Evolutionary conservation across 2,329 filamentous ascomycete species (phyloP).

Genomic region (Fusarium udum): DNA sequence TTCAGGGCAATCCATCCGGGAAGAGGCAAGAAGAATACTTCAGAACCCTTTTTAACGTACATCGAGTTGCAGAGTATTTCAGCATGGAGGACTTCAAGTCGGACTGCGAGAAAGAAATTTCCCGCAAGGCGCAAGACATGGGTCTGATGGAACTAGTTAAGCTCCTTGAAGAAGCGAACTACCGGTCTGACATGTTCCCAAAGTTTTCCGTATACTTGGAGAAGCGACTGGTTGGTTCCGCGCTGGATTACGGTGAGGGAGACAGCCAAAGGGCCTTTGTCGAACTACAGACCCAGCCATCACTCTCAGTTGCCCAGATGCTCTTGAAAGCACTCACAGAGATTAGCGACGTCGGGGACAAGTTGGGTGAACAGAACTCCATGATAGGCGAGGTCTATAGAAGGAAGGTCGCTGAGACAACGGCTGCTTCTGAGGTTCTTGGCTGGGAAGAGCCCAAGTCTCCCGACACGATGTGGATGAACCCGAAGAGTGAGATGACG

Average conservation of each 20-base stretch:
- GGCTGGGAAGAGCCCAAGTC: background rate
- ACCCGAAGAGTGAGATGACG: background rate
- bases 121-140: background rate
- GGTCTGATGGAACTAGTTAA: background rate
- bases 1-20: background rate
- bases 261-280: background rate
- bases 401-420: background rate
- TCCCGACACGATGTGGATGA: background rate
- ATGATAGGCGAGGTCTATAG: too few relatives aligned
- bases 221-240: background rate
- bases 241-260: background rate
- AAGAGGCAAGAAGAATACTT: background rate
- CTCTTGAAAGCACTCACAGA: background rate
- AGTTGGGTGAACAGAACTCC: too few relatives aligned
- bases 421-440: background rate
- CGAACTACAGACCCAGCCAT: background rate
- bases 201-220: background rate
- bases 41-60: background rate
- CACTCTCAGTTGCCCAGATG: background rate
- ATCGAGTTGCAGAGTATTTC: background rate
- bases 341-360: background rate
- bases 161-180: background rate
- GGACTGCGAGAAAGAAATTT: background rate
- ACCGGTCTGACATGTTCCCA: background rate
- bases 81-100: background rate